Conservation (phyloP, 2,329 filamentous ascomycete genomes). For the Ceratocystis variospora region DNA sequence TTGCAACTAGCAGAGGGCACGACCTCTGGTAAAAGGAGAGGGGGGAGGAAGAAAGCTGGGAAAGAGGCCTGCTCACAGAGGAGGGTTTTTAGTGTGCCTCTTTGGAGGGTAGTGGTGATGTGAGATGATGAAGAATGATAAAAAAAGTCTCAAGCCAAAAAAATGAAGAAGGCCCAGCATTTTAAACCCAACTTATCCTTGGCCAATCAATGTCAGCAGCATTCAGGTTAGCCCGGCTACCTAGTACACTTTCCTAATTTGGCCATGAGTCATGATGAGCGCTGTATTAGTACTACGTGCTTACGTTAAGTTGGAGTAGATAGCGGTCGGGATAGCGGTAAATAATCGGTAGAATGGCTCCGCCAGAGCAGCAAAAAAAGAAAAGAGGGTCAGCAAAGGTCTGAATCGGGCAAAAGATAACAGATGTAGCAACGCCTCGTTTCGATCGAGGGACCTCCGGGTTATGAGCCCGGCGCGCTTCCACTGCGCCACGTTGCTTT, state of each 20-base stretch:
- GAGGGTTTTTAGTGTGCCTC: constrained; percentile 6
- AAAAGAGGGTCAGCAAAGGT: not conserved
- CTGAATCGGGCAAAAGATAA: not conserved
- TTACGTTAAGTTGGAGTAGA: not conserved
- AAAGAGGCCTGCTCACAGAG: not conserved
- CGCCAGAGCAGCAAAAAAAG: not conserved
- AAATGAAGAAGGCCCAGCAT: not conserved
- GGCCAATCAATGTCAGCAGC: not conserved
- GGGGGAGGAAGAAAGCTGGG: not conserved
- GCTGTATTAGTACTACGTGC: not conserved
- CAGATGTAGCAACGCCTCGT: constrained; percentile 16
- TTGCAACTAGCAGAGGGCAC: constrained; percentile 16
- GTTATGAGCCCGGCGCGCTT: constrained; percentile 19
- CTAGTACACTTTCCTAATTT: not conserved
- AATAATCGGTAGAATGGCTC: not conserved
- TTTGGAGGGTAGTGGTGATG: constrained; percentile 9
- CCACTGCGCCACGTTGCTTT: constrained; percentile 17
- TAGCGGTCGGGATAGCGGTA: too few relatives aligned
- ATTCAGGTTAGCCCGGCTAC: not conserved
- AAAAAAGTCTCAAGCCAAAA: not conserved
- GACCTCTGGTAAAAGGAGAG: constrained; percentile 12
- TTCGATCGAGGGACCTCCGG: constrained; percentile 19
- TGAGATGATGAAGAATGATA: constrained; percentile 13
- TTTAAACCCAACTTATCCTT: constrained; percentile 1
- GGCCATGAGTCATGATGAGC: constrained; percentile 12